Evolutionary conservation across 1,139 yeast genomes (phyloP).

Genomic region (Kazachstania sp.): DNA sequence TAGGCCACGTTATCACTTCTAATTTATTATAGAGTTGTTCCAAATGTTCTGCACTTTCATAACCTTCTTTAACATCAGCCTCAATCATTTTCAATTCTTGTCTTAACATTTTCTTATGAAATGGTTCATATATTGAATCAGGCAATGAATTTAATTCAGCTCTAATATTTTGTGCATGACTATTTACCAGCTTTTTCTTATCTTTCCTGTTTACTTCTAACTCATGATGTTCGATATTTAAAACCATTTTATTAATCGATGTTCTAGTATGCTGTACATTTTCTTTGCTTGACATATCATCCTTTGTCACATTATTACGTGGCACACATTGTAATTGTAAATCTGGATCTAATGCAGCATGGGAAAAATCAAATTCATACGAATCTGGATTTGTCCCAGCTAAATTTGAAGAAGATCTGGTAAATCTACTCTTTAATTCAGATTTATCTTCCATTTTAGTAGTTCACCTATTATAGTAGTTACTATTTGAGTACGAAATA

Average conservation of each 20-base stretch:
- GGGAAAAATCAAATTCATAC: slow-evolving; percentile 27
- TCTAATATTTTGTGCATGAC: not conserved
- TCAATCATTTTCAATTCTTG: slow-evolving; percentile 58
- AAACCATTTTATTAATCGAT: slow-evolving; percentile 17
- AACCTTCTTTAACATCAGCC: slow-evolving; percentile 48
- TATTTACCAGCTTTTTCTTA: too few relatives aligned
- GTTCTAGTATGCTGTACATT: slow-evolving; percentile 11
- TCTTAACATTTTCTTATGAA: slow-evolving; percentile 56
- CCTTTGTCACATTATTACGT: slow-evolving; percentile 1
- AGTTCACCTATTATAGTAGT: too few relatives aligned
- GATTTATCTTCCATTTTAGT: not conserved
- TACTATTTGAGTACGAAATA: too few relatives aligned
- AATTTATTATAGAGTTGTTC: slow-evolving; percentile 30
- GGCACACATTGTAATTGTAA: slow-evolving; percentile 10
- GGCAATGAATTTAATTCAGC: slow-evolving; percentile 30
- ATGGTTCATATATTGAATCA: slow-evolving; percentile 40
- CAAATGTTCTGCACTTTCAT: slow-evolving; percentile 36
- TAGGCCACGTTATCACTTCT: slow-evolving; percentile 48
- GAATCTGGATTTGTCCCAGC: slow-evolving; percentile 12
- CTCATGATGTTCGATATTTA: slow-evolving; percentile 11
- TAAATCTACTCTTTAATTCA: not conserved
- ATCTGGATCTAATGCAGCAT: slow-evolving; percentile 16
- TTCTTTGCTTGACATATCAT: not conserved
- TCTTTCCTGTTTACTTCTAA: too few relatives aligned
- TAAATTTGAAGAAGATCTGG: not conserved